These are phyloP conservation scores for Paraurostyla sp. DNA, from an alignment of 73 alveolate genomes.

Conservation along the genomic window DNA sequence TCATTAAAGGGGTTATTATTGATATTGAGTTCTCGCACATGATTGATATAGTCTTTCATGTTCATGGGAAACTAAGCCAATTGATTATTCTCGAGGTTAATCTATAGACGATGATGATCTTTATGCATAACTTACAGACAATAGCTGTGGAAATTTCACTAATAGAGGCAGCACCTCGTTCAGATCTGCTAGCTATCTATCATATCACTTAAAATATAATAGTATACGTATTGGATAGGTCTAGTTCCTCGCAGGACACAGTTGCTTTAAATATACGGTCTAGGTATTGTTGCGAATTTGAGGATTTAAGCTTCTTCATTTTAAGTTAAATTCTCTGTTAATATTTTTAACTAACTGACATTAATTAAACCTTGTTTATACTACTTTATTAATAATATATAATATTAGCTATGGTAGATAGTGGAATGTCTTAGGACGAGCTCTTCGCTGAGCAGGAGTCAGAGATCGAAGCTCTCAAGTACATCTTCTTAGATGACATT, in stretches of 20 bases:
- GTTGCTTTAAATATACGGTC: background rate
- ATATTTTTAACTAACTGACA: background rate
- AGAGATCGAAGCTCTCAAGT: constrained; percentile 24
- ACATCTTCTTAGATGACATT: constrained; percentile 25
- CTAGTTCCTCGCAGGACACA: background rate
- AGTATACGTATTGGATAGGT: constrained; percentile 2
- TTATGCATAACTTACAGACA: background rate
- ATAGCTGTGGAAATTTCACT: constrained; percentile 24
- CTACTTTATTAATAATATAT: background rate
- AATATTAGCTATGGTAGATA: background rate
- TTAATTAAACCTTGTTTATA: background rate
- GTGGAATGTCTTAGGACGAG: constrained; percentile 6
- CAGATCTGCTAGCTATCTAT: constrained; percentile 32
- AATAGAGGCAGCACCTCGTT: constrained; percentile 44
- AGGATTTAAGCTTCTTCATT: background rate
- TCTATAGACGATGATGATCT: background rate
- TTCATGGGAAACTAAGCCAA: background rate
- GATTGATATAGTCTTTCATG: background rate
- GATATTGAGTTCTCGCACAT: constrained; percentile 31
- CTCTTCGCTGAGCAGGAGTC: background rate
- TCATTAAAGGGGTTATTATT: constrained; percentile 46
- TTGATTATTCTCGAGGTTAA: background rate
- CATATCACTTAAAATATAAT: background rate
- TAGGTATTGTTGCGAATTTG: background rate
- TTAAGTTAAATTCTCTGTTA: background rate